These are phyloP conservation scores for Tolypocladium endophyticum DNA, from an alignment of 2,329 filamentous ascomycete species.

Conservation along the genomic window DNA sequence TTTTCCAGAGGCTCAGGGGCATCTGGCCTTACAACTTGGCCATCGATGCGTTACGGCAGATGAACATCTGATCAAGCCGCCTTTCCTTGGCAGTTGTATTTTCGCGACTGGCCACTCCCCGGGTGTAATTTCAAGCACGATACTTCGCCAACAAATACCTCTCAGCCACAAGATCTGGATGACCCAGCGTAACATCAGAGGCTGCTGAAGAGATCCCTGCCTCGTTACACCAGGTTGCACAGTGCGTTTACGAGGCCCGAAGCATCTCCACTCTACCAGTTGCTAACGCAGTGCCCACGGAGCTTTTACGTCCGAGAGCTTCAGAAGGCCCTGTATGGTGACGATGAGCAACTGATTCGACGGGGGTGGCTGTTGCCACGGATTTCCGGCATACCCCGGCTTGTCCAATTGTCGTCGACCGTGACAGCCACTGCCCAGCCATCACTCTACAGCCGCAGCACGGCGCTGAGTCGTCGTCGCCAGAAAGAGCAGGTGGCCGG, in stretches of 20 bases:
- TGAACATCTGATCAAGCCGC: background rate
- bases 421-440: background rate
- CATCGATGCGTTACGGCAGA: background rate
- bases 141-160: background rate
- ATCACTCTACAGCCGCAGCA: background rate
- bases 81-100: background rate
- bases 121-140: background rate
- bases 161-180: background rate
- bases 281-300: background rate
- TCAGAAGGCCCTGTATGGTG: background rate
- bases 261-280: background rate
- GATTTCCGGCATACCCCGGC: background rate
- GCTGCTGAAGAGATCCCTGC: background rate
- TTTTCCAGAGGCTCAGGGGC: background rate
- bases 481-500: background rate
- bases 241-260: background rate
- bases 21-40: background rate
- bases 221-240: background rate
- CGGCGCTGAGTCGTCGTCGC: background rate
- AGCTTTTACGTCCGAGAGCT: background rate
- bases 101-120: background rate
- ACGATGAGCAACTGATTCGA: background rate
- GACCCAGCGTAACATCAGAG: background rate
- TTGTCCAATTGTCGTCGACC: background rate
- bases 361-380: background rate